Percentiles rank a stretch among this genome's conserved stretches.
Conservation (phyloP, 345 rosid species). For the Raphanus raphanistrum region DNA sequence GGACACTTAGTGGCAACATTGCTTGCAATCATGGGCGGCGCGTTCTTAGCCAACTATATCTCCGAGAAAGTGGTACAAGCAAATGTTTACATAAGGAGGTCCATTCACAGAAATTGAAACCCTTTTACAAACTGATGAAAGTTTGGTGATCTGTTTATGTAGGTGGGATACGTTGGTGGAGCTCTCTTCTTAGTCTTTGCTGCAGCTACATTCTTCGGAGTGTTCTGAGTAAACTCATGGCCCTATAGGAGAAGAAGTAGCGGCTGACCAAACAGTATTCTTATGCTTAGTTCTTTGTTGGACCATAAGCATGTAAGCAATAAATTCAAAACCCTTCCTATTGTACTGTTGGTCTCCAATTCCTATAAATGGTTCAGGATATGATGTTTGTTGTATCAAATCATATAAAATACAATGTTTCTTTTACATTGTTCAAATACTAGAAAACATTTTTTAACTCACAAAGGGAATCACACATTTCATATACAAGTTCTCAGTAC, state of each 20-base stretch:
- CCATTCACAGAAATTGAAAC: conserved; percentile 6
- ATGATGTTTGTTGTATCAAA: background rate
- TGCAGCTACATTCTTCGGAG: conserved; percentile 84
- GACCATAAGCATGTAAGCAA: background rate
- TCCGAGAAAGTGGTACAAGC: conserved; percentile 83
- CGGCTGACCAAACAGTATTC: background rate
- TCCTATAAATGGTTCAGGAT: background rate
- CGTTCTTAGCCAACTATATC: conserved; percentile 87
- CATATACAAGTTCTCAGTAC: conserved; percentile 35
- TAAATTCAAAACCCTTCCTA: background rate
- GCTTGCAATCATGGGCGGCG: conserved; percentile 86
- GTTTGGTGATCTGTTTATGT: conserved; percentile 33
- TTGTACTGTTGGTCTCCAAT: background rate
- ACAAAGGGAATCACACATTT: conserved; percentile 2
- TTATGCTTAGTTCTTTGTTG: background rate
- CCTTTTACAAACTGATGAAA: conserved; percentile 14
- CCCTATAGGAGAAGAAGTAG: conserved; percentile 9
- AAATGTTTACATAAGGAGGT: conserved; percentile 3
- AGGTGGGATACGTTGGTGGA: conserved; percentile 95
- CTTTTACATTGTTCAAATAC: background rate
- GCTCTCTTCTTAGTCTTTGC: conserved; percentile 82
- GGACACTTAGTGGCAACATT: conserved; percentile 90
- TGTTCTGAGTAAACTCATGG: conserved; percentile 47
- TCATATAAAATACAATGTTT: background rate
- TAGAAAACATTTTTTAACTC: background rate